Evolutionary conservation across 225 moss, liverwort and hornwort species (phyloP).

Genomic region (Polytrichum formosum): DNA sequence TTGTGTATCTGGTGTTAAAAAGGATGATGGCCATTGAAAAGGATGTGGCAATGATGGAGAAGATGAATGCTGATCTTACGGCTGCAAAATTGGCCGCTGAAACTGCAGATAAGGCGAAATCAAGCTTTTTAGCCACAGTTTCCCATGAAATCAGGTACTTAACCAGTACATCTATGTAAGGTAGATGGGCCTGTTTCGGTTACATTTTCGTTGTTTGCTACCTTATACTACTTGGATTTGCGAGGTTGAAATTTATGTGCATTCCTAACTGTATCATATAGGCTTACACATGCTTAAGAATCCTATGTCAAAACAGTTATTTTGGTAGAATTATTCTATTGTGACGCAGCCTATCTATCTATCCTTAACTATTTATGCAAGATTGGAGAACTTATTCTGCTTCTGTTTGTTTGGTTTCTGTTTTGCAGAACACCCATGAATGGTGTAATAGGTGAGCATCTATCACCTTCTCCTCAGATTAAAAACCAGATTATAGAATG

Average conservation of each 20-base stretch:
- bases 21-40: constrained; percentile 55
- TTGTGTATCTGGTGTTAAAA: constrained; percentile 51
- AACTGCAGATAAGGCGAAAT: constrained; percentile 80
- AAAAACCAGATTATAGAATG: too few relatives aligned
- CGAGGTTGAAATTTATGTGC: too few relatives aligned
- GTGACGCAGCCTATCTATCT: too few relatives aligned
- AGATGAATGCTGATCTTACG: constrained; percentile 59
- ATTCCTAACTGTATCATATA: too few relatives aligned
- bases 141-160: constrained; percentile 81
- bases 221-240: too few relatives aligned
- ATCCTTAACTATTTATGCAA: too few relatives aligned
- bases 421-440: constrained; percentile 85
- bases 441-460: constrained; percentile 63
- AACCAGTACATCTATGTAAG: too few relatives aligned
- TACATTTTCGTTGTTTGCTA: too few relatives aligned
- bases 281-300: too few relatives aligned
- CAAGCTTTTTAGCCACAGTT: constrained; percentile 76
- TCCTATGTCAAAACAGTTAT: too few relatives aligned
- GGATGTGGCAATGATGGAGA: constrained; percentile 58
- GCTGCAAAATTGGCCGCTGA: constrained; percentile 61
- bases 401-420: neutral
- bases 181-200: too few relatives aligned
- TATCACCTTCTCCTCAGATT: neutral
- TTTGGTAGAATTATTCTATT: too few relatives aligned
- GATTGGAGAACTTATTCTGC: neutral